Percentiles rank a stretch among this genome's conserved stretches.
Conservation (phyloP, 345 rosid genomes). For the Lumnitzera racemosa region DNA sequence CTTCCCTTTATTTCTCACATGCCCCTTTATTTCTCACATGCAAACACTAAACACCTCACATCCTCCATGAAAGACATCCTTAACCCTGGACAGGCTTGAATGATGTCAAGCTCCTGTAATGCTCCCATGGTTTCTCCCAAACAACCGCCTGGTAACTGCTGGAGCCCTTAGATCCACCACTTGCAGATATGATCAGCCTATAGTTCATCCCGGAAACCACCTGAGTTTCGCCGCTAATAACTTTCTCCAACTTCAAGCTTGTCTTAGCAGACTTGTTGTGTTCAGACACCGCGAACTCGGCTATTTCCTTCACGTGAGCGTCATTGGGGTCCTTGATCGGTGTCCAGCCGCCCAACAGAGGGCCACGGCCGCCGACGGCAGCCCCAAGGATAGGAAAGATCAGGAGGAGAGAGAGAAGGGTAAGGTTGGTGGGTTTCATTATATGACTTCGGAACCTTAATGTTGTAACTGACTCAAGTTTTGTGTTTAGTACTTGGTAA, state of each 20-base stretch:
- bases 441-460: background rate
- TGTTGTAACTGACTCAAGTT: too few species aligned
- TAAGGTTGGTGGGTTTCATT: background rate
- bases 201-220: slow-evolving; percentile 50
- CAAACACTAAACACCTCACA: too few species aligned
- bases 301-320: slow-evolving; percentile 41
- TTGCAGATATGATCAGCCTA: slow-evolving; percentile 23
- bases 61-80: too few species aligned
- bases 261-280: slow-evolving; percentile 17
- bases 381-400: slow-evolving; percentile 6
- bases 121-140: slow-evolving; percentile 41
- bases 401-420: slow-evolving; percentile 7
- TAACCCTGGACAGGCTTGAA: slow-evolving; percentile 18
- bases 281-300: slow-evolving; percentile 35
- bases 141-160: slow-evolving; percentile 36
- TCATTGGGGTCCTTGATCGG: slow-evolving; percentile 37
- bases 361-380: background rate
- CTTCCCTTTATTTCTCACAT: too few species aligned
- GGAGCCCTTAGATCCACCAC: slow-evolving; percentile 1
- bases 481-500: too few species aligned
- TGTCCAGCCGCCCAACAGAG: slow-evolving; percentile 34
- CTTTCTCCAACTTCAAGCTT: slow-evolving; percentile 17
- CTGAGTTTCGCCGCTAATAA: slow-evolving; percentile 42
- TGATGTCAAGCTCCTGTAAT: slow-evolving; percentile 32
- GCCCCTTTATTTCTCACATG: too few species aligned